Evolutionary conservation across 2,329 filamentous ascomycete species (phyloP).

Genomic region (Penicillium sp.): DNA sequence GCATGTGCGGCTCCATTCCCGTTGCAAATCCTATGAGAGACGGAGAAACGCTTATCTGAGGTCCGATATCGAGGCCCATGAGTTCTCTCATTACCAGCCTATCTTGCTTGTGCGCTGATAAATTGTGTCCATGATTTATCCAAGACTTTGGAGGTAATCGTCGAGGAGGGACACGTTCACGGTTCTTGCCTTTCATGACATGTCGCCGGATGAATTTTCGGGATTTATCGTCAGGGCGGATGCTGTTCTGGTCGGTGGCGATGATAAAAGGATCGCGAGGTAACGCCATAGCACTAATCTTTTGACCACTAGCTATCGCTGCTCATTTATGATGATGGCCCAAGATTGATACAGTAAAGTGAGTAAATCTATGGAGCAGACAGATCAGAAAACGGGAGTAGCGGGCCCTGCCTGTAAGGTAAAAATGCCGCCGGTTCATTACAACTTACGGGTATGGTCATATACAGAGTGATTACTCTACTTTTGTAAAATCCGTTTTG

Average conservation of each 20-base stretch:
- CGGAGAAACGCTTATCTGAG: not conserved
- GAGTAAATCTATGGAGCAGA: no score
- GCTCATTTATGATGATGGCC: no score
- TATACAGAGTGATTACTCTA: no score
- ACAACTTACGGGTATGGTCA: no score
- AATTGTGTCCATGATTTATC: not conserved
- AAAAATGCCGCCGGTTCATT: no score
- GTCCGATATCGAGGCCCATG: not conserved
- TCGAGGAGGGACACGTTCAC: not conserved
- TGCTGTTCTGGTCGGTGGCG: constrained; percentile 1
- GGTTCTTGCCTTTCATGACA: constrained; percentile 9
- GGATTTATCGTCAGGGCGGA: not conserved
- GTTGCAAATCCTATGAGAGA: not conserved
- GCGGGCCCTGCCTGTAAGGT: no score
- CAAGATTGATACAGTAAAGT: no score
- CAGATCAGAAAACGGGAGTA: no score
- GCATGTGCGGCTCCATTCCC: not conserved
- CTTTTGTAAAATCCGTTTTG: no score
- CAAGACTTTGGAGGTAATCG: not conserved
- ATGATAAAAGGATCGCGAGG: not conserved
- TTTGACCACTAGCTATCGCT: not conserved
- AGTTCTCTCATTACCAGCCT: not conserved
- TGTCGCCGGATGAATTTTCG: constrained; percentile 1
- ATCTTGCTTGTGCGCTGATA: not conserved
- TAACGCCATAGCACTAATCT: not conserved